Evolutionary conservation across 306 rosid species (phyloP).

Genomic region (Vigna angularis): DNA sequence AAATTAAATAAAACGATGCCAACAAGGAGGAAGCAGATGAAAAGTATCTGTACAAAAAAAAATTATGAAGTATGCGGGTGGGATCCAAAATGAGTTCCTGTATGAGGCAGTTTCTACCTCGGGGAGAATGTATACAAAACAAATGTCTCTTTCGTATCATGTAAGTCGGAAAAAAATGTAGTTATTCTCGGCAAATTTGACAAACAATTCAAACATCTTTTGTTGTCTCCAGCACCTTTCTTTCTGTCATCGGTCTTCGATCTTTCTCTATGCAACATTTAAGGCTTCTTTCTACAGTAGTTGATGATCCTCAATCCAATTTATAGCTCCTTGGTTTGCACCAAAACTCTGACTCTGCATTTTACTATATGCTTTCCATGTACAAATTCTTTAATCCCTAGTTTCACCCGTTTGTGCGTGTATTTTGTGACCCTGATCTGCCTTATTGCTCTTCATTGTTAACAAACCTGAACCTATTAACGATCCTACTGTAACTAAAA

Average conservation of each 20-base stretch:
- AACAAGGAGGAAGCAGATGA: conserved; percentile 30
- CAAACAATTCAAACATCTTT: conserved; percentile 22
- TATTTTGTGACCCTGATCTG: conserved; percentile 50
- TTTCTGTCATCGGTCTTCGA: not conserved
- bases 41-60: conserved; percentile 34
- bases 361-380: conserved; percentile 6
- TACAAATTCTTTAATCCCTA: not conserved
- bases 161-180: conserved; percentile 18
- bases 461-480: conserved; percentile 56
- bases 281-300: conserved; percentile 23
- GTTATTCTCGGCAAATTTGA: conserved; percentile 40
- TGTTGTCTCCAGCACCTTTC: conserved; percentile 26
- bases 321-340: not conserved
- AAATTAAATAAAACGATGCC: conserved; percentile 10
- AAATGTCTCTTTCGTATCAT: conserved; percentile 46
- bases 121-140: conserved; percentile 36
- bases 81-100: conserved; percentile 43
- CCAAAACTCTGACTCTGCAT: conserved; percentile 13
- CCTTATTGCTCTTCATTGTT: conserved; percentile 45
- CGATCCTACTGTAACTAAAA: conserved; percentile 56
- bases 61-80: conserved; percentile 34
- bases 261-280: conserved; percentile 26
- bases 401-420: conserved; percentile 52
- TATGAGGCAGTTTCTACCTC: conserved; percentile 38
- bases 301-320: conserved; percentile 25